Evolutionary conservation across 257 asterid species (phyloP), one percentile per base, ranked within the genome.

Genomic region (Capsicum chinense): DNA sequence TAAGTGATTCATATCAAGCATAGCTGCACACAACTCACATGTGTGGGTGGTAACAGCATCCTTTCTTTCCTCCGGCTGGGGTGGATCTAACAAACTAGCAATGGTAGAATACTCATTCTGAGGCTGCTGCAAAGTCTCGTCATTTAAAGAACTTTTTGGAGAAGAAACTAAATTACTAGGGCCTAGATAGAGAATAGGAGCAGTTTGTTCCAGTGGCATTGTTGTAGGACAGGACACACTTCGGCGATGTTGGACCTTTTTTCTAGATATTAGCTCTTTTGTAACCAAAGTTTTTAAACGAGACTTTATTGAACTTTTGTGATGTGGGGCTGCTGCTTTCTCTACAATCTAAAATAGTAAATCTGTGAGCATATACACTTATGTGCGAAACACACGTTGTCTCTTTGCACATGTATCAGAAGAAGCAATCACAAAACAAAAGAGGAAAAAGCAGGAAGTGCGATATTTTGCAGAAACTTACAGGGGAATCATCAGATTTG

Each of bases 221-320:
- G 86, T 80, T 2, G 69, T 70, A 0, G 99, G 97, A 83, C 83
- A 90, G 3, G 98, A 93, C 13, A 94, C 86, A 86, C 92, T 92
- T 54, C 98, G 89, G 37, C 82, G 85, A 86, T 92, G 97, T 48
- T 93, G 91, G 37, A 85, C 91, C 84, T 84, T 92, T 69, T 87
- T 89, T 68, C 80, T 87, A 3, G 88, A 83, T 84, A 90, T 84
- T 85, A 90, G 84, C 87, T 96, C 98, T 13, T 92, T 94, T 0
- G 90, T 76, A 9, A 95, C 88, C 86, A 93, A 79, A 19, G 97
- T 90, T 84, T 88, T 92, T 86, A 96, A 62, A 83, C 93, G 88
- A 5, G 98, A 92, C 85, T 84, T 94, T 89, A 92, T 91, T 1
- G 98, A 93, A 92, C 84, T 89, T 86, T 88, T 94, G 15, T 91